These are phyloP conservation scores for Bryoglossum gracile DNA, from an alignment of 495 filamentous ascomycete genomes.

Conservation along the genomic window DNA sequence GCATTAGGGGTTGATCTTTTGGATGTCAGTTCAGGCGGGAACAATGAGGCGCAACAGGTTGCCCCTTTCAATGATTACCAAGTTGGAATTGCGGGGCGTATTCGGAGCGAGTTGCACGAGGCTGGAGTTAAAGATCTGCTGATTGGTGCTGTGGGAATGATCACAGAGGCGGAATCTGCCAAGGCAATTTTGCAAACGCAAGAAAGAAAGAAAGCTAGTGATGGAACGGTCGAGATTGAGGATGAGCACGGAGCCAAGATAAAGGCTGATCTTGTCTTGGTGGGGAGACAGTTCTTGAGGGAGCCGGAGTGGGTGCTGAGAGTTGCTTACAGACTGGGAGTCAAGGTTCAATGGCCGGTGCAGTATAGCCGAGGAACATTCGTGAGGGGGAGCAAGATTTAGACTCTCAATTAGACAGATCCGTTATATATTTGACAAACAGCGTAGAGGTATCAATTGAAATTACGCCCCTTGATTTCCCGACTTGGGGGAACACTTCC, in stretches of 20 bases:
- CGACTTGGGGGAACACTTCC: too few relatives aligned
- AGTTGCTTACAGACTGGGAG: slow-evolving; percentile 51
- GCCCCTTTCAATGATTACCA: slow-evolving; percentile 51
- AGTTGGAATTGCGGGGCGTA: slow-evolving; percentile 50
- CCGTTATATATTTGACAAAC: not conserved
- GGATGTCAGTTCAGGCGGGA: slow-evolving; percentile 67
- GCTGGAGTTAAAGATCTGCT: slow-evolving; percentile 46
- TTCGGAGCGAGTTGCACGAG: slow-evolving; percentile 49
- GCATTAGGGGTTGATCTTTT: slow-evolving; percentile 64
- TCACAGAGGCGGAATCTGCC: slow-evolving; percentile 58
- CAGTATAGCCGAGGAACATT: slow-evolving; percentile 39
- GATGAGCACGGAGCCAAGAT: slow-evolving; percentile 38
- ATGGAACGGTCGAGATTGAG: slow-evolving; percentile 31
- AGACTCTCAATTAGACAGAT: not conserved
- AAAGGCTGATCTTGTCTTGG: slow-evolving; percentile 53
- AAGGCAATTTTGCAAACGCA: slow-evolving; percentile 48
- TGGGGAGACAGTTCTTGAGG: slow-evolving; percentile 56
- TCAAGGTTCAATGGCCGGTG: slow-evolving; percentile 45
- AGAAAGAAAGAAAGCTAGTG: slow-evolving; percentile 25
- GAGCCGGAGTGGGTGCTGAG: slow-evolving; percentile 62
- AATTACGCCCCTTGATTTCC: too few relatives aligned
- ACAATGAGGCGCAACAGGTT: slow-evolving; percentile 54
- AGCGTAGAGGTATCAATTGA: too few relatives aligned
- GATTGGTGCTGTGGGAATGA: slow-evolving; percentile 68
- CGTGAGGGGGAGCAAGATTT: slow-evolving; percentile 16